These are phyloP conservation scores for Cucurbita moschata DNA, from an alignment of 306 rosid genomes.

Conservation along the genomic window DNA sequence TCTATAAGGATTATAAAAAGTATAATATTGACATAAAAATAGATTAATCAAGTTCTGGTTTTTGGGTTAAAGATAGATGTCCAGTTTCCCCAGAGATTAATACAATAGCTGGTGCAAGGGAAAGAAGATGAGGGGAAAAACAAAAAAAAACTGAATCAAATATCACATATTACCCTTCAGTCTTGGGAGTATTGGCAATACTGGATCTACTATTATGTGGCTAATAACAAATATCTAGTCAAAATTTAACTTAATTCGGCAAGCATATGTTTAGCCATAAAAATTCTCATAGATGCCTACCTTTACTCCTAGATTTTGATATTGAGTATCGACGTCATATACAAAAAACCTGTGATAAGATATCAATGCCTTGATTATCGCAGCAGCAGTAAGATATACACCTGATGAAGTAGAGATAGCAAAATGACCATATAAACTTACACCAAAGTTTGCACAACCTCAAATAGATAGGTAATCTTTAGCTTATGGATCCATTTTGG, in stretches of 20 bases:
- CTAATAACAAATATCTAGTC: not conserved
- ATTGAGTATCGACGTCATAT: conserved; percentile 80
- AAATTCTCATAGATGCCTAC: conserved; percentile 22
- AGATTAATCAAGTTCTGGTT: too few relatives aligned
- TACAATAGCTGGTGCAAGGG: too few relatives aligned
- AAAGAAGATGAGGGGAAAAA: too few relatives aligned
- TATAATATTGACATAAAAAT: too few relatives aligned
- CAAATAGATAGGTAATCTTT: conserved; percentile 59
- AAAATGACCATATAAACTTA: conserved; percentile 43
- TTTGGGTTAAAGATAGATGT: too few relatives aligned
- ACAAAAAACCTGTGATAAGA: conserved; percentile 59
- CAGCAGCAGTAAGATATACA: conserved; percentile 19
- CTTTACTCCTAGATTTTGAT: conserved; percentile 67
- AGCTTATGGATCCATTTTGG: conserved; percentile 80
- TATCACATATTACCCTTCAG: not conserved
- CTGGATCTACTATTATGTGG: not conserved
- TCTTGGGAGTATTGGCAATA: not conserved
- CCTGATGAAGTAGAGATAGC: conserved; percentile 12
- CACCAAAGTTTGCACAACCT: conserved; percentile 84
- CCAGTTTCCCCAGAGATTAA: too few relatives aligned
- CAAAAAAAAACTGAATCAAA: too few relatives aligned
- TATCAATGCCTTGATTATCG: conserved; percentile 15
- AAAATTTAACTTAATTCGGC: not conserved
- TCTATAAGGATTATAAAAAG: too few relatives aligned
- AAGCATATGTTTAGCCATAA: not conserved